These are phyloP conservation scores for Plantago major DNA, from an alignment of 257 asterid species.

Conservation along the genomic window DNA sequence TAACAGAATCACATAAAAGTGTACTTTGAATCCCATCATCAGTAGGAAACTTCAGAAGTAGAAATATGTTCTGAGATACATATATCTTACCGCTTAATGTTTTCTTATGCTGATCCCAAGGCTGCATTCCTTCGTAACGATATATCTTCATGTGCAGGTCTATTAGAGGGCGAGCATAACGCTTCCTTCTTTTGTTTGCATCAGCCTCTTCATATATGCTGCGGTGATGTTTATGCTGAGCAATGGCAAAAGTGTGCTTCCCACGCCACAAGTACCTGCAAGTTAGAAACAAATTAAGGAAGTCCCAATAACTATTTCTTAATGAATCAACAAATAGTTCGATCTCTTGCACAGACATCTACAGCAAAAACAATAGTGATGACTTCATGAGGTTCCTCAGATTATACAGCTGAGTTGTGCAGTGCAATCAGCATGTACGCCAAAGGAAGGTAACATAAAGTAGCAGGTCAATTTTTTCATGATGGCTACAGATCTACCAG, in stretches of 20 bases:
- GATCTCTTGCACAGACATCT: background rate
- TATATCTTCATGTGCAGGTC: constrained; percentile 90
- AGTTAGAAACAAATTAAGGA: background rate
- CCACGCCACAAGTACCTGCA: constrained; percentile 90
- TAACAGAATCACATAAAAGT: background rate
- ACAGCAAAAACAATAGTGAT: background rate
- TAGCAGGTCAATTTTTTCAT: background rate
- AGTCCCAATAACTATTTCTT: background rate
- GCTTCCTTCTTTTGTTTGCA: constrained; percentile 85
- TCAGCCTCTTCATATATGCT: constrained; percentile 87
- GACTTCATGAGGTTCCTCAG: background rate
- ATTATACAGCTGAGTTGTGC: background rate
- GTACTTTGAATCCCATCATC: background rate
- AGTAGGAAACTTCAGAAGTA: background rate
- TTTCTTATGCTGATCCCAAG: constrained; percentile 65
- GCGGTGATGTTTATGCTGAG: constrained; percentile 86
- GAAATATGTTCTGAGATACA: background rate
- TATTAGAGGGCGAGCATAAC: constrained; percentile 94
- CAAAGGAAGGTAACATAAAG: background rate
- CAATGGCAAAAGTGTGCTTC: constrained; percentile 88
- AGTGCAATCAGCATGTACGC: too few relatives aligned
- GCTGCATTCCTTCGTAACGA: constrained; percentile 78
- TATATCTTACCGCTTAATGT: constrained; percentile 58
- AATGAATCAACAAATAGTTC: background rate
- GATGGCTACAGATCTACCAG: background rate